A percentile compares a stretch with the other conserved stretches of the same genome.
These are phyloP conservation scores for Neurospora sp. DNA, from an alignment of 2,329 filamentous ascomycete species.

Conservation along the genomic window DNA sequence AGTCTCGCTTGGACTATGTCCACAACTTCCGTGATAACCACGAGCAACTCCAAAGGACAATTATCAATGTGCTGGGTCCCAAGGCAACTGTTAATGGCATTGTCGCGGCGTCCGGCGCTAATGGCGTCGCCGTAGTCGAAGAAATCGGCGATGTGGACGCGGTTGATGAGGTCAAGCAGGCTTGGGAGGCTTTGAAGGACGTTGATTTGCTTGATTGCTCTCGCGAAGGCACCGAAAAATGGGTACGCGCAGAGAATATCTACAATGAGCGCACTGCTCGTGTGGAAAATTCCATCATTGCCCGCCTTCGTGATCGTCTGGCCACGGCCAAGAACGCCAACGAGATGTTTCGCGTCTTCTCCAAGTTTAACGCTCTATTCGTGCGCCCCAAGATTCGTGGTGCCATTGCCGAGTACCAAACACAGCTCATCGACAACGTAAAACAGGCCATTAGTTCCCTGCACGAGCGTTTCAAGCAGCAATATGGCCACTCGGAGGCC, in stretches of 20 bases:
- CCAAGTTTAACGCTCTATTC: slow-evolving; percentile 98
- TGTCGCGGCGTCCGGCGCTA: slow-evolving; percentile 39
- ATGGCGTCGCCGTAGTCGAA: slow-evolving; percentile 66
- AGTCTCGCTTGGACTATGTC: slow-evolving; percentile 87
- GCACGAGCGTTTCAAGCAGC: slow-evolving; percentile 96
- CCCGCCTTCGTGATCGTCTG: slow-evolving; percentile 79
- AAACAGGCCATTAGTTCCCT: slow-evolving; percentile 89
- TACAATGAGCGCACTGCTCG: slow-evolving; percentile 97
- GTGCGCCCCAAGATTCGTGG: slow-evolving; percentile 98
- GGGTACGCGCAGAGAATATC: slow-evolving; percentile 87
- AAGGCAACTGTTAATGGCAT: slow-evolving; percentile 47
- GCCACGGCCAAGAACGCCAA: slow-evolving; percentile 95
- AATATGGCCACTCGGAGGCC: slow-evolving; percentile 95
- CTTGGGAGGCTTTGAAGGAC: slow-evolving; percentile 87
- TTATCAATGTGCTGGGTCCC: slow-evolving; percentile 89
- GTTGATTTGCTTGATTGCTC: slow-evolving; percentile 93
- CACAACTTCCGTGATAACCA: slow-evolving; percentile 93
- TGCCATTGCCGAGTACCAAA: slow-evolving; percentile 96
- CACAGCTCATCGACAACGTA: slow-evolving; percentile 94
- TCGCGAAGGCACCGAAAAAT: slow-evolving; percentile 76
- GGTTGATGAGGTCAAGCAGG: slow-evolving; percentile 89
- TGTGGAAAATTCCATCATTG: slow-evolving; percentile 98
- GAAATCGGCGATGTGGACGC: slow-evolving; percentile 97
- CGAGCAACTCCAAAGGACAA: slow-evolving; percentile 92
- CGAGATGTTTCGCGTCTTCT: slow-evolving; percentile 99